Percentiles rank a stretch among this genome's conserved stretches.
These are phyloP conservation scores for Capsella rubella DNA, from an alignment of 441 rosid species.

Conservation along the genomic window DNA sequence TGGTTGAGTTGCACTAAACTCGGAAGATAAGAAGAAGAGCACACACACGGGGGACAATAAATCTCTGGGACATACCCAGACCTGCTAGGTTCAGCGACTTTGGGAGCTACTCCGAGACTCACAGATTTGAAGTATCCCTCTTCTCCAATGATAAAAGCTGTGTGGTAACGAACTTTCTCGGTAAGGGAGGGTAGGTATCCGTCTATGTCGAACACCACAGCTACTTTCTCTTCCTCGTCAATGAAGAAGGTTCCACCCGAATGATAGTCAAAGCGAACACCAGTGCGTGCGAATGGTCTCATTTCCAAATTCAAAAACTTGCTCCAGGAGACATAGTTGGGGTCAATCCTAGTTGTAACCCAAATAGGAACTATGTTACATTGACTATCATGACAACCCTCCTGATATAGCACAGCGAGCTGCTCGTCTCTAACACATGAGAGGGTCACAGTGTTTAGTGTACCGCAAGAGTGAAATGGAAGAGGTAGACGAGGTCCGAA, in stretches of 20 bases:
- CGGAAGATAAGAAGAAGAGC: too few species aligned
- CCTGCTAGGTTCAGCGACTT: too few species aligned
- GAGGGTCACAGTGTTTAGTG: not conserved
- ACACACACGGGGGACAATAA: too few species aligned
- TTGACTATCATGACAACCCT: not conserved
- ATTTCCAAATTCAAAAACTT: not conserved
- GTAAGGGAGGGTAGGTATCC: too few species aligned
- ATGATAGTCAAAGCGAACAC: not conserved
- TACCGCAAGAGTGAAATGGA: not conserved
- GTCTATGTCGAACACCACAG: too few species aligned
- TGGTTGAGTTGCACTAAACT: too few species aligned
- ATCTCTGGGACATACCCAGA: too few species aligned
- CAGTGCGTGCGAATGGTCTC: not conserved
- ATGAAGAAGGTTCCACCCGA: not conserved
- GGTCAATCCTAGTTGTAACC: not conserved
- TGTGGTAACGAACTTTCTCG: too few species aligned
- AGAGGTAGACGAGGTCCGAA: not conserved
- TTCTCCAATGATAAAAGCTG: too few species aligned
- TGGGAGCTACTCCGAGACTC: too few species aligned
- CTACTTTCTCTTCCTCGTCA: too few species aligned
- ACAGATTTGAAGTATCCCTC: too few species aligned
- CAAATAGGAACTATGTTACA: not conserved
- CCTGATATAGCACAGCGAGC: not conserved
- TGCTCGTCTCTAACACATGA: conserved; percentile 14
- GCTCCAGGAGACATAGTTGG: not conserved